Base-by-base conservation (phyloP, 2,329 filamentous ascomycete species). In the Fusarium sterilihyphosum region DNA sequence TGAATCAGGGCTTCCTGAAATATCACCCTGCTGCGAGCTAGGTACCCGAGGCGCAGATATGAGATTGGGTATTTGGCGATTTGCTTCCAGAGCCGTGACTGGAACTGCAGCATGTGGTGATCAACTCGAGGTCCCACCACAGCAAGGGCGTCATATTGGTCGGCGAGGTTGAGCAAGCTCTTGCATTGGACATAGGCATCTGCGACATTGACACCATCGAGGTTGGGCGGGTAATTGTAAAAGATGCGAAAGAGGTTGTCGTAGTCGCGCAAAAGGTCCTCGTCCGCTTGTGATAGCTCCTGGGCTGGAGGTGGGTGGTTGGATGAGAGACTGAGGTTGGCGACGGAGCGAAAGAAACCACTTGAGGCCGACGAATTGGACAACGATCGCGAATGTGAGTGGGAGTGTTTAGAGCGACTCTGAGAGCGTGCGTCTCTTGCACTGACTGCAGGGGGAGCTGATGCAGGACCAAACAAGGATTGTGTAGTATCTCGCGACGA, bases 221-320 rank as follows among this genome's bases (percentile, higher is more conserved):
- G 88, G 1, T 91, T 80, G 0, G 96, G 96, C 0, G 94, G 86
- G 81, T 97, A 94, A 82, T 98, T 98, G 87, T 98, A 98, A 86
- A 98, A 98, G 71, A 96, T 93, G 78, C 95, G 93, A 82, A 98
- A 97, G 29, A 98, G 88, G 81, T 98, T 98, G 81, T 98, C 95
- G 83, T 98, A 98, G 84, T 98, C 94, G 77, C 94, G 93, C 53
- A 98, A 88, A 29, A 95, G 88, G 73, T 97, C 94, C 78, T 94
- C 86, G 61, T 94, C 90, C 53, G 90, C 87, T 66, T 89, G 88
- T 20, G 87, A 89, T 22, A 89, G 83, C 31, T 87, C 83, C 7
- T 82, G 80, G 9, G 79, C 83, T 68, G 83, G 86, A 68, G 88
- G 73, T 85, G 62, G 67, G 49, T 92, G 76, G 71, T 65, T 75